Evolutionary conservation across 768 basidiomycete genomes (phyloP).

Genomic region (Calocybe gangraenosa): DNA sequence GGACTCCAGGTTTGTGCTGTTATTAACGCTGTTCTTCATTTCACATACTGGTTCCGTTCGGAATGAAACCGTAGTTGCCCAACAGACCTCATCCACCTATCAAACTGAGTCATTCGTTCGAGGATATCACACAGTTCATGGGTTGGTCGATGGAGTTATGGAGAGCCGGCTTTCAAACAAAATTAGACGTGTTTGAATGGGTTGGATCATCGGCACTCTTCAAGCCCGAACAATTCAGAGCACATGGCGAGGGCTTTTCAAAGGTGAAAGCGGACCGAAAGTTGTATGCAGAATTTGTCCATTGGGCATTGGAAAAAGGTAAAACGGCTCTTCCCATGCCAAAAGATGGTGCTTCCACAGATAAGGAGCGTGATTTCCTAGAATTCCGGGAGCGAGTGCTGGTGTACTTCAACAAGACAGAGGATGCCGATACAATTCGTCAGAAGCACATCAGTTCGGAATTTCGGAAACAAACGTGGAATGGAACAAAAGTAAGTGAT

Average conservation of each 20-base stretch:
- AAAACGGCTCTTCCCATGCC: constrained; percentile 3
- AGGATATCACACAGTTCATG: constrained; percentile 50
- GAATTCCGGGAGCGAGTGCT: constrained; percentile 42
- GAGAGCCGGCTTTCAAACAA: constrained; percentile 50
- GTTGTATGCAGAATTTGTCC: constrained; percentile 59
- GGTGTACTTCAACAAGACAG: constrained; percentile 45
- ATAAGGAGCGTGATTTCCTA: constrained; percentile 15
- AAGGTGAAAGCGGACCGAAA: constrained; percentile 43
- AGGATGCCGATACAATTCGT: constrained; percentile 38
- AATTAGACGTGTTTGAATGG: constrained; percentile 56
- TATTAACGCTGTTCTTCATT: background rate
- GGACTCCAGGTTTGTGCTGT: constrained; percentile 47
- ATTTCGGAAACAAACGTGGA: constrained; percentile 42
- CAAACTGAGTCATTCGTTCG: constrained; percentile 44
- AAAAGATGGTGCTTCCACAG: constrained; percentile 10
- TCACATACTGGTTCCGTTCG: background rate
- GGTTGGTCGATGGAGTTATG: constrained; percentile 51
- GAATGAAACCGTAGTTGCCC: constrained; percentile 25
- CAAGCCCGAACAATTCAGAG: constrained; percentile 33
- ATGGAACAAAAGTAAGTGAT: constrained; percentile 45
- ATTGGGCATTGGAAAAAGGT: constrained; percentile 35
- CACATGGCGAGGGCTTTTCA: constrained; percentile 30
- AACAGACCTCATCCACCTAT: constrained; percentile 42
- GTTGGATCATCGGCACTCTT: constrained; percentile 51
- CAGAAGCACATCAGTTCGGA: constrained; percentile 23